Evolutionary conservation across 306 rosid genomes (phyloP).

Genomic region (Dalbergia cultrata): DNA sequence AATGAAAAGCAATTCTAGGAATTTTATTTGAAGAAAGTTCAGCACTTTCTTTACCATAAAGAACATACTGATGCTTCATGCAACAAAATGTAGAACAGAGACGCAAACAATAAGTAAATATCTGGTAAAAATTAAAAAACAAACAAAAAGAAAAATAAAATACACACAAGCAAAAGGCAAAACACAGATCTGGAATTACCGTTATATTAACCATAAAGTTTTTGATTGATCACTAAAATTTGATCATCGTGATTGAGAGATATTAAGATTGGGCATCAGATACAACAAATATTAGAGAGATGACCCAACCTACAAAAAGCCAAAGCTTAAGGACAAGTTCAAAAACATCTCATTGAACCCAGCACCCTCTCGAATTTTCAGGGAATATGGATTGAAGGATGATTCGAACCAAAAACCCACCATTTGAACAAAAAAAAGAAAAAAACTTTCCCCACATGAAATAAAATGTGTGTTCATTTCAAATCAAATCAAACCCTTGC

Average conservation of each 20-base stretch:
- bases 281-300: slow-evolving; percentile 34
- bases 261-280: slow-evolving; percentile 37
- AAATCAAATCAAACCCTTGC: slow-evolving; percentile 39
- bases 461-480: background rate
- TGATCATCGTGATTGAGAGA: slow-evolving; percentile 37
- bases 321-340: slow-evolving; percentile 34
- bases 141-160: background rate
- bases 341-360: slow-evolving; percentile 49
- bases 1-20: no score
- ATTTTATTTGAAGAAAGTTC: no score
- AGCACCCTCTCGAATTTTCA: background rate
- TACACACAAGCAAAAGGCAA: background rate
- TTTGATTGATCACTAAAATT: slow-evolving; percentile 53
- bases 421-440: background rate
- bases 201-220: background rate
- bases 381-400: slow-evolving; percentile 38
- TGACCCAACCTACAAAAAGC: slow-evolving; percentile 10
- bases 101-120: background rate
- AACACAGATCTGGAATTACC: slow-evolving; percentile 26
- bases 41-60: no score
- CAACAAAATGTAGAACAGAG: background rate
- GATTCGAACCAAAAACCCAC: slow-evolving; percentile 31
- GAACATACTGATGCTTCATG: no score
- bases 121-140: no score
- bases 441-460: background rate